Conservation (phyloP, 805 yeast genomes). For the Wickerhamomyces alni region DNA sequence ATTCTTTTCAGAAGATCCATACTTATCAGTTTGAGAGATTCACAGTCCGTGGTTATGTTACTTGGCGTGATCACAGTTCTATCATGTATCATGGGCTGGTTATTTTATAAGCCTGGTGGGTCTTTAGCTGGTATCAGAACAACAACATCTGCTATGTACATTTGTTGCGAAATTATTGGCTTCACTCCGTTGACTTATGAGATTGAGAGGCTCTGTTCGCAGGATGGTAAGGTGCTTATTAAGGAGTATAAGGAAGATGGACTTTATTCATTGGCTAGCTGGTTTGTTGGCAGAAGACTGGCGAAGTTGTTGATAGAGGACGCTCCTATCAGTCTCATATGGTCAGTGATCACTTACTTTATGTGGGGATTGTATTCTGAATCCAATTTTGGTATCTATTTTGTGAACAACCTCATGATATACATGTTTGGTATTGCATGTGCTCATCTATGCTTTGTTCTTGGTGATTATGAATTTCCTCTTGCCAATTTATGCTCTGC, state of each 20-base stretch:
- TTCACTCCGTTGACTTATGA: conserved; percentile 53
- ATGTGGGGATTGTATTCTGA: conserved; percentile 66
- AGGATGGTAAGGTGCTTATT: conserved; percentile 54
- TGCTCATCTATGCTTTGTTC: conserved; percentile 34
- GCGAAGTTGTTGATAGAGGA: conserved; percentile 68
- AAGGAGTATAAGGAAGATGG: conserved; percentile 20
- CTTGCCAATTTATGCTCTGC: conserved; percentile 13
- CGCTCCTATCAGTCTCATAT: conserved; percentile 52
- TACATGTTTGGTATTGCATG: conserved; percentile 51
- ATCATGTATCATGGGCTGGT: conserved; percentile 69
- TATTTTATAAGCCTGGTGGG: conserved; percentile 59
- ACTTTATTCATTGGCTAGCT: conserved; percentile 14
- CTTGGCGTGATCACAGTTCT: conserved; percentile 39
- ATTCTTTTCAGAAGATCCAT: conserved; percentile 41
- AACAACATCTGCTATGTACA: conserved; percentile 44
- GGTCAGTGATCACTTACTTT: conserved; percentile 59
- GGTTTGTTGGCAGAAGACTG: conserved; percentile 40
- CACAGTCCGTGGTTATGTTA: conserved; percentile 38
- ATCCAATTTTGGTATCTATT: conserved; percentile 52
- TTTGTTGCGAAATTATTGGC: conserved; percentile 46
- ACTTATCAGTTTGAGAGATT: conserved; percentile 44
- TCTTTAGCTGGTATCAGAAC: conserved; percentile 63
- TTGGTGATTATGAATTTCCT: conserved; percentile 16
- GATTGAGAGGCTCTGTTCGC: conserved; percentile 47
- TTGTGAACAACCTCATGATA: conserved; percentile 49